Percentiles rank a stretch among this genome's conserved stretches.
These are phyloP conservation scores for Psilocybe tampanensis DNA, from an alignment of 768 basidiomycete genomes.

Conservation along the genomic window DNA sequence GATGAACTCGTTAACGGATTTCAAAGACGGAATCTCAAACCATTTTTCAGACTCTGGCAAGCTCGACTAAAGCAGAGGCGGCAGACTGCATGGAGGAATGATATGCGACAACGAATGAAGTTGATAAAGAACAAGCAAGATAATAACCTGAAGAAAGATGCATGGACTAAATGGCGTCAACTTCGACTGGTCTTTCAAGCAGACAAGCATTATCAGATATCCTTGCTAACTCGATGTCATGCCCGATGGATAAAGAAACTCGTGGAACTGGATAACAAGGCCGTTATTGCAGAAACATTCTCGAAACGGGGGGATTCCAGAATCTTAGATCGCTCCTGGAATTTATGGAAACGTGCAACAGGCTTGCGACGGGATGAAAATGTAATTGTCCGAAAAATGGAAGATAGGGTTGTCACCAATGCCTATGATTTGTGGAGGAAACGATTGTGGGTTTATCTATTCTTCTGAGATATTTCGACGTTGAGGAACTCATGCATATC, in stretches of 20 bases:
- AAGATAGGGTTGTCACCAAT: conserved; percentile 48
- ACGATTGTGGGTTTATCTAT: conserved; percentile 45
- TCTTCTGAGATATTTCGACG: neutral
- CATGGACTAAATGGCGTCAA: conserved; percentile 71
- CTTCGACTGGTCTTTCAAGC: conserved; percentile 52
- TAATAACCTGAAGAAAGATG: conserved; percentile 50
- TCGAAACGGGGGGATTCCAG: conserved; percentile 38
- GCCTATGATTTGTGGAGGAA: conserved; percentile 60
- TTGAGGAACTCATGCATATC: neutral
- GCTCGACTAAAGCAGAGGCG: conserved; percentile 52
- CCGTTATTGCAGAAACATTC: conserved; percentile 53
- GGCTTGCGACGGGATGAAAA: conserved; percentile 49
- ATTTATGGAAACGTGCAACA: conserved; percentile 54
- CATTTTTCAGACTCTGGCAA: conserved; percentile 55
- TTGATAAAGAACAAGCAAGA: conserved; percentile 59
- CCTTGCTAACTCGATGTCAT: conserved; percentile 45
- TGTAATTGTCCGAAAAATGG: conserved; percentile 43
- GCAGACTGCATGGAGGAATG: conserved; percentile 63
- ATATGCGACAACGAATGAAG: conserved; percentile 75
- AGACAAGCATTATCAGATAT: conserved; percentile 49
- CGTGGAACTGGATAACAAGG: conserved; percentile 42
- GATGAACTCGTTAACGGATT: conserved; percentile 46
- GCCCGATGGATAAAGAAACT: conserved; percentile 55
- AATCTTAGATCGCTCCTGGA: conserved; percentile 47
- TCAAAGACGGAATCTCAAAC: conserved; percentile 44